A percentile compares a stretch with the other conserved stretches of the same genome.
Evolutionary conservation across 225 moss, liverwort and hornwort species (phyloP).

Genomic region (Straminergon stramineum): DNA sequence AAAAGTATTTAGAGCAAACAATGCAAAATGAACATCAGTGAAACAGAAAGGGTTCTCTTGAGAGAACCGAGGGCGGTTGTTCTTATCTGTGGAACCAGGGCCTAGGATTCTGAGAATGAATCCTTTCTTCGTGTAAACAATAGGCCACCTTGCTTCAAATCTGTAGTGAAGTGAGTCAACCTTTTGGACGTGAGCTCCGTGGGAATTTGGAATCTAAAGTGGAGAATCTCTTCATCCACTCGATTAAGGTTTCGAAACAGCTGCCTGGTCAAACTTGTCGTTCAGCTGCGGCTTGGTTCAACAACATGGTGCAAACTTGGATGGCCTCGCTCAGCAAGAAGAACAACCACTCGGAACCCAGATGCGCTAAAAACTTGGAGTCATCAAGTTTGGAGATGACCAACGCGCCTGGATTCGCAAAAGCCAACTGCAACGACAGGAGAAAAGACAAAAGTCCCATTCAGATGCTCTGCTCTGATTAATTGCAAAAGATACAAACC

Average conservation of each 20-base stretch:
- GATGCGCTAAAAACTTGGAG: conserved; percentile 17
- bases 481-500: not conserved
- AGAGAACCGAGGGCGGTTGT: not conserved
- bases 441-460: not conserved
- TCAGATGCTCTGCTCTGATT: not conserved
- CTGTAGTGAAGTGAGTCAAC: not conserved
- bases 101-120: not conserved
- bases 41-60: not conserved
- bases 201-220: not conserved
- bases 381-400: conserved; percentile 8
- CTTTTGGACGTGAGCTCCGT: conserved; percentile 10
- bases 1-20: not conserved
- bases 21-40: not conserved
- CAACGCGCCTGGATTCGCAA: conserved; percentile 37
- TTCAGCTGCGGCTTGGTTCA: conserved; percentile 3
- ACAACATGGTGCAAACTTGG: conserved; percentile 2
- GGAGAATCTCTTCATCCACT: conserved; percentile 5
- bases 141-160: not conserved
- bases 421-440: conserved; percentile 26
- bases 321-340: conserved; percentile 33
- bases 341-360: conserved; percentile 48
- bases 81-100: not conserved
- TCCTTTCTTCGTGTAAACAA: not conserved
- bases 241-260: not conserved
- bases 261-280: not conserved